phyloP scores from a whole-genome alignment of 106 monocot genomes.

The Dendrobium officinale region DNA sequence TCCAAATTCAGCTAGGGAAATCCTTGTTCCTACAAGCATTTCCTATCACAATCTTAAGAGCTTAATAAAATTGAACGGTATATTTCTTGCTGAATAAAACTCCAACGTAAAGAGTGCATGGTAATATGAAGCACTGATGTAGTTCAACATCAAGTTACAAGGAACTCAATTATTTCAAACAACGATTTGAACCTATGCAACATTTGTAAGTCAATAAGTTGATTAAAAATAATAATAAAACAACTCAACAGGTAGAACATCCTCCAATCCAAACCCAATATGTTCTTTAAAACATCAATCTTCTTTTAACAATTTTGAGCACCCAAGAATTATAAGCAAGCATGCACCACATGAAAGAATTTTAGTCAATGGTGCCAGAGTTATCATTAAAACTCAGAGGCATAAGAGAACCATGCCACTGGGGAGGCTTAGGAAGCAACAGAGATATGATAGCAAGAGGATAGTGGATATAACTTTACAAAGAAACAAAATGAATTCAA shows the following conservation, averaged over 20 bases:
- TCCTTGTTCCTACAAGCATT: too few relatives aligned
- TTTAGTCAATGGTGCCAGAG: not conserved
- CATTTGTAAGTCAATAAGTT: not conserved
- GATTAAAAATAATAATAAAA: too few relatives aligned
- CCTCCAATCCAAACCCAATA: not conserved
- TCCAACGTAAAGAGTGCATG: not conserved
- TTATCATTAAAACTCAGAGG: not conserved
- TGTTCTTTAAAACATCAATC: not conserved
- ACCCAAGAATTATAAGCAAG: not conserved
- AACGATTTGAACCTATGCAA: not conserved
- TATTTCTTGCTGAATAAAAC: not conserved
- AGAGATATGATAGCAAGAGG: not conserved
- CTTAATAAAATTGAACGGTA: not conserved
- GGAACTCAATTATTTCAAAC: not conserved
- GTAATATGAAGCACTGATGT: not conserved
- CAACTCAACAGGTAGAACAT: not conserved
- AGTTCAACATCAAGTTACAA: not conserved
- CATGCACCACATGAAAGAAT: too few relatives aligned
- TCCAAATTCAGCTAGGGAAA: too few relatives aligned
- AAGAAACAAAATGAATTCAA: conserved; percentile 3
- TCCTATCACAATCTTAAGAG: too few relatives aligned
- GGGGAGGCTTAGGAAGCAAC: not conserved
- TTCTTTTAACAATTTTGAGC: not conserved
- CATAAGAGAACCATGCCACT: not conserved
- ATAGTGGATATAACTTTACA: not conserved